A percentile compares a stretch with the other conserved stretches of the same genome.
These are phyloP conservation scores for Canavalia ensiformis DNA, from an alignment of 306 rosid genomes.

Conservation along the genomic window DNA sequence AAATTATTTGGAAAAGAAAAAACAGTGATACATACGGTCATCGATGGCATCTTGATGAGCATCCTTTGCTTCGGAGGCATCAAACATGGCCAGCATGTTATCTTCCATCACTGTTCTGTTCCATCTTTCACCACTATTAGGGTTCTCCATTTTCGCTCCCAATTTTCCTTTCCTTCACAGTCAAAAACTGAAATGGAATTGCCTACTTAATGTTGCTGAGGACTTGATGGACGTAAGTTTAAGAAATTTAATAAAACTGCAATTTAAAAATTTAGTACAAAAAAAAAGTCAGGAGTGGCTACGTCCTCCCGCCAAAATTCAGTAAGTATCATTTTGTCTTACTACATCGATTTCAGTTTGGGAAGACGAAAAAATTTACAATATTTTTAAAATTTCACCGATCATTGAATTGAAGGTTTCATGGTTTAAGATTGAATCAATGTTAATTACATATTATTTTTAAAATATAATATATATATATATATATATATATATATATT, in stretches of 20 bases:
- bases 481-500: too few species aligned
- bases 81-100: conserved; percentile 76
- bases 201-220: too few species aligned
- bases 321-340: too few species aligned
- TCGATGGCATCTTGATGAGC: conserved; percentile 71
- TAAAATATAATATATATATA: too few species aligned
- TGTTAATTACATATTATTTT: too few species aligned
- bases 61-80: conserved; percentile 67
- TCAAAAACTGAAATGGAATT: neutral
- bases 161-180: neutral
- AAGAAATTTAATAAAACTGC: neutral
- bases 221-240: neutral
- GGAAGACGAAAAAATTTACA: too few species aligned
- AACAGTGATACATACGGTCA: conserved; percentile 56
- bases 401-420: too few species aligned
- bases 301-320: conserved; percentile 44
- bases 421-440: too few species aligned
- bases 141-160: conserved; percentile 56
- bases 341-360: too few species aligned
- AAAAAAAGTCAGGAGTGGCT: neutral
- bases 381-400: too few species aligned
- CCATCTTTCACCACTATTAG: conserved; percentile 45
- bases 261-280: neutral
- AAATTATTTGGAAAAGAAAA: neutral
- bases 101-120: conserved; percentile 63